phyloP scores from a whole-genome alignment of 441 rosid genomes.

The Gossypium gossypioides region DNA sequence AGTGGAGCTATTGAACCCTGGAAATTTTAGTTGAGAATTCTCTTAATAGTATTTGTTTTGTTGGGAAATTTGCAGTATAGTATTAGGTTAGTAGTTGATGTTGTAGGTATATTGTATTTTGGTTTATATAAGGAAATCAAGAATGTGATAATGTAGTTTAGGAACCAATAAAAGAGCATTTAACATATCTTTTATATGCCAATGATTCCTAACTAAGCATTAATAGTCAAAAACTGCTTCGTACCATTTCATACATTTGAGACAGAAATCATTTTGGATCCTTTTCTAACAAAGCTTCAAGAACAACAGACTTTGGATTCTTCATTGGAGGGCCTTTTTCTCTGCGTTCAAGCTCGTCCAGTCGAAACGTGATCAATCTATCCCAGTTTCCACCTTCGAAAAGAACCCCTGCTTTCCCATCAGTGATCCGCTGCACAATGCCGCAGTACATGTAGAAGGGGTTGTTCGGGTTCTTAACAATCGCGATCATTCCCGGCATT shows the following conservation, averaged over 20 bases:
- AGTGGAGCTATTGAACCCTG: slow-evolving; percentile 49
- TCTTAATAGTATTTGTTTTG: not conserved
- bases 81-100: not conserved
- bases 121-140: slow-evolving; percentile 6
- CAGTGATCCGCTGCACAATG: slow-evolving; percentile 65
- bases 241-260: slow-evolving; percentile 3
- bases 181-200: not conserved
- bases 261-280: slow-evolving; percentile 20
- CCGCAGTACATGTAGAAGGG: slow-evolving; percentile 76
- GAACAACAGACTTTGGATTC: slow-evolving; percentile 58
- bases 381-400: slow-evolving; percentile 88
- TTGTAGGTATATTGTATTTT: slow-evolving; percentile 9
- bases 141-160: slow-evolving; percentile 14
- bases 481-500: slow-evolving; percentile 79
- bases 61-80: not conserved
- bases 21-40: not conserved
- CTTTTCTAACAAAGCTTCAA: slow-evolving; percentile 42
- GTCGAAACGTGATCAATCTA: slow-evolving; percentile 60
- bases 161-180: slow-evolving; percentile 12
- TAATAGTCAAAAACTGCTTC: slow-evolving; percentile 4
- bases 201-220: slow-evolving; percentile 6
- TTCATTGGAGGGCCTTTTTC: slow-evolving; percentile 79
- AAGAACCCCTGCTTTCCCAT: slow-evolving; percentile 71
- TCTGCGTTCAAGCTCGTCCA: slow-evolving; percentile 70
- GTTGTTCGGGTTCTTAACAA: slow-evolving; percentile 56